A percentile compares a stretch with the other conserved stretches of the same genome.
Evolutionary conservation across 2,329 filamentous ascomycete species (phyloP).

Genomic region (Talaromyces sp.): DNA sequence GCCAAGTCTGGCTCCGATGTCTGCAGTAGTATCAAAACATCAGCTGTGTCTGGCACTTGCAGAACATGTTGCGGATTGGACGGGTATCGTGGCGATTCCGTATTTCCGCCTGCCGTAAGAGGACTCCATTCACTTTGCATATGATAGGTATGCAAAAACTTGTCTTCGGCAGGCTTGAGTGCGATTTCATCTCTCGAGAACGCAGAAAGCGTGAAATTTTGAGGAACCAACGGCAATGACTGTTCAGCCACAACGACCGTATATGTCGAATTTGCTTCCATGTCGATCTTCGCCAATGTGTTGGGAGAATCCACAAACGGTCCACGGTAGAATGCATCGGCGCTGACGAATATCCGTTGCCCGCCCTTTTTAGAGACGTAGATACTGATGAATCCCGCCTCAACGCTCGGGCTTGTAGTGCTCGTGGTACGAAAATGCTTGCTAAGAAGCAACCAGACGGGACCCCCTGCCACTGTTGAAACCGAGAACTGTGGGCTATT

Average conservation of each 20-base stretch:
- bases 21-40: conserved; percentile 69
- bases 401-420: conserved; percentile 34
- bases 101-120: conserved; percentile 77
- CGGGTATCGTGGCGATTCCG: conserved; percentile 69
- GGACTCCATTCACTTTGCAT: conserved; percentile 66
- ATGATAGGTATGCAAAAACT: conserved; percentile 56
- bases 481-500: conserved; percentile 59
- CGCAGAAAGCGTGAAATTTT: conserved; percentile 82
- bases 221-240: conserved; percentile 64
- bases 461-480: conserved; percentile 50
- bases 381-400: conserved; percentile 79
- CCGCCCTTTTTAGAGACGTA: conserved; percentile 72
- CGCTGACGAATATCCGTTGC: conserved; percentile 66
- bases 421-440: conserved; percentile 75
- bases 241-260: conserved; percentile 73
- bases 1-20: conserved; percentile 62
- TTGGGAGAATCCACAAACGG: conserved; percentile 95
- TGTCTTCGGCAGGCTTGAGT: conserved; percentile 58
- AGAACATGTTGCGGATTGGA: conserved; percentile 83
- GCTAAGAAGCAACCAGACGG: conserved; percentile 77
- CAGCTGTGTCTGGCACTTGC: conserved; percentile 49
- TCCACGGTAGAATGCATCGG: conserved; percentile 65
- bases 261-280: conserved; percentile 47
- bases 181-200: conserved; percentile 63
- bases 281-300: conserved; percentile 71